Base-by-base conservation (phyloP, 331 rosid genomes). In the Rhamnella rubrinervis region DNA sequence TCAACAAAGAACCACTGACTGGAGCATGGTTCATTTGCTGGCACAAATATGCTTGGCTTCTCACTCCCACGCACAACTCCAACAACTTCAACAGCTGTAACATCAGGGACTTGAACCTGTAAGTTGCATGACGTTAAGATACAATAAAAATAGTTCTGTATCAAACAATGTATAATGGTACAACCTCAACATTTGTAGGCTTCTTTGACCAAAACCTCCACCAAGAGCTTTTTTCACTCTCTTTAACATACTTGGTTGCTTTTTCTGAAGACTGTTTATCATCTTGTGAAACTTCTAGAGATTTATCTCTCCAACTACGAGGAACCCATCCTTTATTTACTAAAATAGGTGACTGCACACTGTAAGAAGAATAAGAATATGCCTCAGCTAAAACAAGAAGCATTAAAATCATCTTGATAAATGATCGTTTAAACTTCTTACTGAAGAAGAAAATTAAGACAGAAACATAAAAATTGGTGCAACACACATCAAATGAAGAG, bases 291-390 rank as follows among this genome's bases (percentile, higher is more conserved):
- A 69, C 82, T 78, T 89, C 84, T 59, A 79, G 62, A 66, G 63
- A 69, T 66, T 84, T 85, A 15, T 91, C 97, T 84, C 67, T 89
- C 99, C 99, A 91, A 86, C 82, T 83, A 17, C 95, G 89, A 6
- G 97, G 98, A 66, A 89, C 97, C 98, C 97, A 93, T 74, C 98
- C 98, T 87, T 95, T 81, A 61, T 91, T 93, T 72, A 93, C 95
- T 74, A 93, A 63, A 77, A 93, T 64, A 13, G 98, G 96, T 21
- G 74, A 81, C 72, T 71, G 74, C 31, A 85, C 80, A 39, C 98
- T 93, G 84, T 81, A 78, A 66, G 68, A 81, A 70, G 37, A 68
- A 78, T 57, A 58, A 57, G 55, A 17, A 73, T 19, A 46, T 8
- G 63, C 69, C 65, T 80, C 56, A 78, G 57, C 73, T 18, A 60